A percentile compares a stretch with the other conserved stretches of the same genome.
Evolutionary conservation across 78 protist species (phyloP).

Genomic region (Tieghemostelium lacteum): DNA sequence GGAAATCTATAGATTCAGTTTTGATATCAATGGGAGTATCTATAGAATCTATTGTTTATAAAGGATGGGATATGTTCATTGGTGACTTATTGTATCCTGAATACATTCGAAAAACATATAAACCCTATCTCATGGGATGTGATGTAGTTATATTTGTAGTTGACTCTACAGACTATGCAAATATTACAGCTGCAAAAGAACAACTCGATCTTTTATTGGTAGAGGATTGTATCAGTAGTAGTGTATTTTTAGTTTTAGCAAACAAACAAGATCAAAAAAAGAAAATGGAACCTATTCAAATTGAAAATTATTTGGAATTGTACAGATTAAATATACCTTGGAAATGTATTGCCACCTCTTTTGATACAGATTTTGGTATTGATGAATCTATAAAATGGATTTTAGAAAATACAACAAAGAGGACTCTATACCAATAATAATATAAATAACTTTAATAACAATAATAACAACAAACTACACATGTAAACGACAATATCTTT

Average conservation of each 20-base stretch:
- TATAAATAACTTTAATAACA: neutral
- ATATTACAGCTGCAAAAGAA: constrained; percentile 51
- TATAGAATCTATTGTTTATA: constrained; percentile 42
- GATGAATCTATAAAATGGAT: constrained; percentile 55
- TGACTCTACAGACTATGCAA: constrained; percentile 52
- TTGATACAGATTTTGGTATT: constrained; percentile 5
- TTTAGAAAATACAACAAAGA: constrained; percentile 39
- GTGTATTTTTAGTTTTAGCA: constrained; percentile 61
- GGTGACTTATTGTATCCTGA: constrained; percentile 54
- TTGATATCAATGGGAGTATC: constrained; percentile 43
- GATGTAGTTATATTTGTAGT: constrained; percentile 63
- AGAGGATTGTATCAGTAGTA: constrained; percentile 41
- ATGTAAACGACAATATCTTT: neutral
- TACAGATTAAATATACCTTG: constrained; percentile 48
- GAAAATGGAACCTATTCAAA: neutral
- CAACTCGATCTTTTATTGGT: constrained; percentile 40
- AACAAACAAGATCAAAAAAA: constrained; percentile 62
- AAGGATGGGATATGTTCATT: constrained; percentile 54
- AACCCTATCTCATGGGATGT: constrained; percentile 43
- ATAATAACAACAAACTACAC: neutral
- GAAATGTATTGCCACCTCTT: constrained; percentile 44
- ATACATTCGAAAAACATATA: constrained; percentile 29
- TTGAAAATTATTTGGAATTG: constrained; percentile 55
- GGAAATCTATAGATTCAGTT: constrained; percentile 30
- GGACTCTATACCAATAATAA: neutral